These are phyloP conservation scores for Paecilomyces fulvus DNA, from an alignment of 2,329 filamentous ascomycete genomes.

Conservation along the genomic window DNA sequence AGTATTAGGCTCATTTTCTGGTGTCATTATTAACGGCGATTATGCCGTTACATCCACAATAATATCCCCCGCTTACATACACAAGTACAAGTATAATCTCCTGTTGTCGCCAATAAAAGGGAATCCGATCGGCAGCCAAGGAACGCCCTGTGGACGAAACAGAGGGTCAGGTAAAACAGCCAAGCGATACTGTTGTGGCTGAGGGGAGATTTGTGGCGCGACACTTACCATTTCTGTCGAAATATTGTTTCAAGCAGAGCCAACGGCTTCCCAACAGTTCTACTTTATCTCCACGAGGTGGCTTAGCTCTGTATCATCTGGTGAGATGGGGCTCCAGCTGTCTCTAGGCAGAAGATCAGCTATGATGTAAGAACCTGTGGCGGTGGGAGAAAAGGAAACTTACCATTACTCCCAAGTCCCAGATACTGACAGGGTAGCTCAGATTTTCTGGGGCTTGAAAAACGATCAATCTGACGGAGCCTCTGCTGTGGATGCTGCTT, in stretches of 20 bases:
- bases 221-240: constrained; percentile 3
- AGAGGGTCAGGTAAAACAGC: constrained; percentile 2
- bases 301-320: neutral
- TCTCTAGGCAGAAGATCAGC: too few species aligned
- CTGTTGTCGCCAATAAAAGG: too few species aligned
- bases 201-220: neutral
- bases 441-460: neutral
- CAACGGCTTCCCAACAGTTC: constrained; percentile 27
- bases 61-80: too few species aligned
- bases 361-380: neutral
- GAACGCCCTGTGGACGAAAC: constrained; percentile 7
- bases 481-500: neutral
- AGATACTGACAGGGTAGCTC: neutral
- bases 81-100: too few species aligned
- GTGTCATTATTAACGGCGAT: too few species aligned
- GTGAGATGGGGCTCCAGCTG: neutral
- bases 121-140: constrained; percentile 8
- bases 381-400: neutral
- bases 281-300: constrained; percentile 30
- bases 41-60: too few species aligned
- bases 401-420: neutral
- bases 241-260: neutral
- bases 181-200: neutral
- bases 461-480: neutral
- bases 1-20: too few species aligned